Evolutionary conservation across 2,329 filamentous ascomycete genomes (phyloP).

Genomic region (Exophiala mesophila): DNA sequence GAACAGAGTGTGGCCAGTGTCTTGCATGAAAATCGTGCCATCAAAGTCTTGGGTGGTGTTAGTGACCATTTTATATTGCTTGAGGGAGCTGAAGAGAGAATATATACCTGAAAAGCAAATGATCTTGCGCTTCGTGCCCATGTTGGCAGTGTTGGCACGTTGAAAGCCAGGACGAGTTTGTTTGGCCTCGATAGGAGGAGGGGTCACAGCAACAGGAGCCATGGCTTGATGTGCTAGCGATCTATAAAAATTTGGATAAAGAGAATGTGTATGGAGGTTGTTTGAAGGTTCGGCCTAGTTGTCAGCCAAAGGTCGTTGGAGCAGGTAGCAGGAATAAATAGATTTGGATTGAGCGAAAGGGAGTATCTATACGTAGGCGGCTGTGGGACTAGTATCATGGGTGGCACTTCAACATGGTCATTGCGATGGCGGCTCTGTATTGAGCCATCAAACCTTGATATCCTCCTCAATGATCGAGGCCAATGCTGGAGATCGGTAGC

Average conservation of each 20-base stretch:
- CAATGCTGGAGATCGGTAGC: background rate
- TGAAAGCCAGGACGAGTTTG: conserved; percentile 16
- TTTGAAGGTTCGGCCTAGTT: background rate
- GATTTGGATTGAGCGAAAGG: background rate
- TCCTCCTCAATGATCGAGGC: conserved; percentile 5
- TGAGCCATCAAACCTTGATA: conserved; percentile 14
- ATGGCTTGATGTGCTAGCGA: too few species aligned
- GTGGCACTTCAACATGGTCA: conserved; percentile 1
- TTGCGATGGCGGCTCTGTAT: conserved; percentile 4
- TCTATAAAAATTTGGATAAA: too few species aligned
- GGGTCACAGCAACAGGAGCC: conserved; percentile 25
- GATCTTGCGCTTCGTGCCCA: conserved; percentile 39
- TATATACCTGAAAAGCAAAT: conserved; percentile 42
- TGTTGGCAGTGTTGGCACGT: conserved; percentile 24
- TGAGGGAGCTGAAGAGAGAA: conserved; percentile 1
- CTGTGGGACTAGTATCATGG: conserved; percentile 10
- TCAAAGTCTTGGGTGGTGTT: conserved; percentile 56
- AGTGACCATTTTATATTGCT: conserved; percentile 12
- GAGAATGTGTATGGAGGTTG: background rate
- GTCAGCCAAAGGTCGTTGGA: background rate
- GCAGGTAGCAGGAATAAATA: background rate
- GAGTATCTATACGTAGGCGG: conserved; percentile 17
- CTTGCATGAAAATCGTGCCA: conserved; percentile 68
- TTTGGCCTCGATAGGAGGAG: conserved; percentile 23
- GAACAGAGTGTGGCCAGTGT: conserved; percentile 65